Percentiles rank a stretch among this genome's conserved stretches.
phyloP scores from a whole-genome alignment of 2,329 filamentous ascomycete species.

The Helotiales sp. region DNA sequence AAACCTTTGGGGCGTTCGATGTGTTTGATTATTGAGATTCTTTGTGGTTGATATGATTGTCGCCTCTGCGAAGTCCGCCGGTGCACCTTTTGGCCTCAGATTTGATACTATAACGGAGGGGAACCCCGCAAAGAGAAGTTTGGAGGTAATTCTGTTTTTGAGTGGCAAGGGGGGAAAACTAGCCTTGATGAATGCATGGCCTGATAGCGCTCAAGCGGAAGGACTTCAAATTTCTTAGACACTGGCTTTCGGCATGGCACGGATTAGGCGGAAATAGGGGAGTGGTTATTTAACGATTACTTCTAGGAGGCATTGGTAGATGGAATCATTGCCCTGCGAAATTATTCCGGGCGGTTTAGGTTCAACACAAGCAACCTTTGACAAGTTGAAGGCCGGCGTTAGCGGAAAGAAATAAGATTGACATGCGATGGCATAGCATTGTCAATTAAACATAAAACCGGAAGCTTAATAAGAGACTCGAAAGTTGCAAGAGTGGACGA shows the following conservation, averaged over 20 bases:
- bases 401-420: conserved; percentile 32
- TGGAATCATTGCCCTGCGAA: conserved; percentile 20
- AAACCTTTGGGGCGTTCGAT: conserved; percentile 46
- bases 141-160: conserved; percentile 17
- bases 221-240: conserved; percentile 20
- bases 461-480: not conserved
- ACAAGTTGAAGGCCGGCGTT: conserved; percentile 28
- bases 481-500: not conserved
- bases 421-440: not conserved
- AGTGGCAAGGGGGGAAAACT: conserved; percentile 20
- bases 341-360: conserved; percentile 27
- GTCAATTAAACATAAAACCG: not conserved
- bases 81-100: conserved; percentile 17
- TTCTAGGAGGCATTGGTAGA: conserved; percentile 21
- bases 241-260: not conserved
- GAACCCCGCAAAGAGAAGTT: not conserved
- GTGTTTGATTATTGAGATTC: conserved; percentile 48
- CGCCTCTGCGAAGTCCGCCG: conserved; percentile 9
- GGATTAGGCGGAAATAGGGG: conserved; percentile 20
- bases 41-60: conserved; percentile 21
- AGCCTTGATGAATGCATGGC: conserved; percentile 11
- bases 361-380: conserved; percentile 18
- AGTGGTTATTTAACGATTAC: conserved; percentile 30
- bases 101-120: conserved; percentile 24
- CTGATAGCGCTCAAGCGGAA: conserved; percentile 7